A percentile compares a stretch with the other conserved stretches of the same genome.
Evolutionary conservation across 2,329 filamentous ascomycete genomes (phyloP).

Genomic region (Fonsecaea erecta): DNA sequence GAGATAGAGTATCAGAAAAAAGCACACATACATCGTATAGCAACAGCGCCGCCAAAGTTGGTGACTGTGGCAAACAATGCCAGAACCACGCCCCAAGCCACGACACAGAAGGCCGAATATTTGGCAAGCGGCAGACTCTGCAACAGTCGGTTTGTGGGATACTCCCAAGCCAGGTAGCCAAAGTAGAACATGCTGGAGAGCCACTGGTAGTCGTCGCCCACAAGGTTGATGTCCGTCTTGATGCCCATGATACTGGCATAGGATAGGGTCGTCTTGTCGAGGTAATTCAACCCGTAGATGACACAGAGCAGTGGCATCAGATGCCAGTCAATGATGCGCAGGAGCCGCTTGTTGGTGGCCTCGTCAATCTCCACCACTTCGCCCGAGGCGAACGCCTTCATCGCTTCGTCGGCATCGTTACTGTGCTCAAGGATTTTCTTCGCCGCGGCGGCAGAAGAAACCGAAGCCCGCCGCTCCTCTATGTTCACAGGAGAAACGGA

Average conservation of each 20-base stretch:
- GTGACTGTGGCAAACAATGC: conserved; percentile 66
- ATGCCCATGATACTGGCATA: conserved; percentile 62
- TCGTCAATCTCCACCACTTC: conserved; percentile 60
- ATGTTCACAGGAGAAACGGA: conserved; percentile 31
- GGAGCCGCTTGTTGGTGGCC: conserved; percentile 61
- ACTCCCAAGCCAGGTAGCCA: conserved; percentile 64
- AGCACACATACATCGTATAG: conserved; percentile 54
- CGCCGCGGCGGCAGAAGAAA: conserved; percentile 30
- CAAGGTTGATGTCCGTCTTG: conserved; percentile 51
- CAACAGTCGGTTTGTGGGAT: conserved; percentile 67
- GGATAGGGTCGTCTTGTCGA: conserved; percentile 59
- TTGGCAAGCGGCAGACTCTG: conserved; percentile 69
- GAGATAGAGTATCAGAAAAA: not conserved
- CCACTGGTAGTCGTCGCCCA: conserved; percentile 57
- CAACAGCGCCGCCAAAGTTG: conserved; percentile 65
- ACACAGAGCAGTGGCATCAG: conserved; percentile 64
- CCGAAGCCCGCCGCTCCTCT: conserved; percentile 25
- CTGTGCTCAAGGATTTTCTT: conserved; percentile 56
- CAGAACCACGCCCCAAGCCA: conserved; percentile 66
- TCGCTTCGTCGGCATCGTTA: conserved; percentile 64
- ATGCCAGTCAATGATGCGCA: conserved; percentile 67
- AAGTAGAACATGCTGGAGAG: conserved; percentile 45
- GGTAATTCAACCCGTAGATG: conserved; percentile 60
- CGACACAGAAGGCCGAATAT: conserved; percentile 67
- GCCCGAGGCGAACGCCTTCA: conserved; percentile 61